phyloP scores from a whole-genome alignment of 1,284 basidiomycete species.

The Rhodotorula sp. region DNA sequence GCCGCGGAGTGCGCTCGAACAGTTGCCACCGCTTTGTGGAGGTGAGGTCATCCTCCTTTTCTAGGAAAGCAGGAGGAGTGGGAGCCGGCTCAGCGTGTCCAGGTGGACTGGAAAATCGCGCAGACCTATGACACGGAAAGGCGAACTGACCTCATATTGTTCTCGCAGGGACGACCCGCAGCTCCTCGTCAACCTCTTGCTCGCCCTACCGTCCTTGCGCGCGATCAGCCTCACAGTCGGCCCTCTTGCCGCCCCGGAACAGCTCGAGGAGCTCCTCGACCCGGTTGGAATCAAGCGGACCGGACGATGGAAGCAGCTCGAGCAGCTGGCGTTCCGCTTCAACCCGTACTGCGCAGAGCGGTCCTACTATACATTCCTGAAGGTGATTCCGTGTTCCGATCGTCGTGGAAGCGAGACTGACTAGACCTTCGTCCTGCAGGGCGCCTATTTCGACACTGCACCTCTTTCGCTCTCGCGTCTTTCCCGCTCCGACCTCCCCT shows the following conservation, averaged over 20 bases:
- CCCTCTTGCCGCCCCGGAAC: slow-evolving; percentile 40
- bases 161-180: slow-evolving; percentile 41
- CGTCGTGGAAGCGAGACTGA: no score
- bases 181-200: slow-evolving; percentile 41
- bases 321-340: slow-evolving; percentile 42
- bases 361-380: slow-evolving; percentile 43
- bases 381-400: slow-evolving; percentile 18
- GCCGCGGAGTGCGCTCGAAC: slow-evolving; percentile 9
- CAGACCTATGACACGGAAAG: no score
- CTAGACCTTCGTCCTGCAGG: slow-evolving; percentile 1
- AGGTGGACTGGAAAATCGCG: no score
- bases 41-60: background rate
- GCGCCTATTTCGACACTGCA: slow-evolving; percentile 36
- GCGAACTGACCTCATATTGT: background rate
- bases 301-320: slow-evolving; percentile 7
- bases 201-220: slow-evolving; percentile 19
- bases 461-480: slow-evolving; percentile 17
- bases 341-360: slow-evolving; percentile 43
- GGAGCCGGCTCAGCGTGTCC: background rate
- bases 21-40: slow-evolving; percentile 27
- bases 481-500: slow-evolving; percentile 12
- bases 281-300: background rate
- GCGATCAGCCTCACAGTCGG: slow-evolving; percentile 36
- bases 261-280: slow-evolving; percentile 41
- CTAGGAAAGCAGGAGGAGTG: background rate